Base-by-base conservation (phyloP, 306 rosid species). In the Benincasa hispida region DNA sequence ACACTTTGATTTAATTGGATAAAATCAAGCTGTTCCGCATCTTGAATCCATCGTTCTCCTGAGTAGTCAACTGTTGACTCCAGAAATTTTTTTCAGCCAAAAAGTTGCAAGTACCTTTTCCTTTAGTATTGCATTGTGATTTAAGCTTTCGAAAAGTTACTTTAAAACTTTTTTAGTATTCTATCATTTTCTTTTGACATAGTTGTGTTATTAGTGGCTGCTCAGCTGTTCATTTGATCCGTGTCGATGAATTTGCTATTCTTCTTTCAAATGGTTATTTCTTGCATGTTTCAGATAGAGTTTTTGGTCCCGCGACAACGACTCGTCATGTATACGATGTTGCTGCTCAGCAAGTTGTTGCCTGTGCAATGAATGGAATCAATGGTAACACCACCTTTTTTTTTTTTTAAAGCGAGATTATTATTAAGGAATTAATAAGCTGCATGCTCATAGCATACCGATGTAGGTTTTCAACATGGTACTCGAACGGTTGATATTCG, bases 241-340 rank as follows among this genome's bases (percentile, higher is more conserved):
- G 32, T 37, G 25, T 24, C 22, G 54, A 18, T 14, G 68, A 7
- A 27, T 42, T 35, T 75, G 1, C 37, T 3, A 12, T 55, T 75
- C 57, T 58, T 58, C 17, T 56, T 58, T 51, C 30, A 28, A n/a
- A 32, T 74, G 63, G n/a, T 61, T 30, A 50, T 42, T 63, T 77
- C 45, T 50, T 56, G 76, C 14, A 10, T 62, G 62, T 32, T 51
- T 77, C 83, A 86, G 89, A 86, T 76, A 86, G 63, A 63, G 89
- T 86, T 45, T 86, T 86, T 83, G 86, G 89, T 86, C 89, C 89
- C 5, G 89, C 89, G 1, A 86, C 87, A 7, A 86, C 89, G 0
- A 86, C 89, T 0, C 89, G 85, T 59, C 89, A 83, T 59, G 87
- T 86, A 25, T 86, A 86, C 55, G 89, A 86, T 79, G 53, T 83